Evolutionary conservation across 2,329 filamentous ascomycete species (phyloP), one percentile per base, ranked within the genome.

Genomic region (Talaromyces piceae): DNA sequence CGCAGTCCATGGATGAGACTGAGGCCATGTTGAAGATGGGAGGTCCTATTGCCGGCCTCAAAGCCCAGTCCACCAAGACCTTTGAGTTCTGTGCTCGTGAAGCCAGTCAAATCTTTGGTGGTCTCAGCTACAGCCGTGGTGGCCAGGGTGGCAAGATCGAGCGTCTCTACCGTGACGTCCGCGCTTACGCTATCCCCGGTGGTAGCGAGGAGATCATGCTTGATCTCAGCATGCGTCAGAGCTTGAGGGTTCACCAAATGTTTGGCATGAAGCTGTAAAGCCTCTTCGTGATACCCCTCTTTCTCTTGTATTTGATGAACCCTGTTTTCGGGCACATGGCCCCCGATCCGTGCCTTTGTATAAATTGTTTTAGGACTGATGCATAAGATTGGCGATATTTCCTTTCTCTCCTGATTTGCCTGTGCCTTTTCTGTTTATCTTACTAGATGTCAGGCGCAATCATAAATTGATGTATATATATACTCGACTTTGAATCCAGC

Each of bases 131-230:
- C 75, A 91, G 84, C 54, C 82, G 91, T 41, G 93, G 93, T 51
- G 93, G 93, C 13, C 93, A 97, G 75, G 93, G 93, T 55, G 91
- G 83, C 53, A 96, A 96, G 81, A 82, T 97, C 48, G 93, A 98
- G 81, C 77, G 93, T 54, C 73, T 98, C 62, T 97, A 97, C 72
- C 81, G 93, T 56, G 93, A 98, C 69, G 93, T 97, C 13, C 81
- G 93, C 61, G 93, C 93, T 0, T 97, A 98, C 70, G 91, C 93
- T 56, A 91, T 98, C 60, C 93, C 93, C 3, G 93, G 93, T 63
- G 93, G 93, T 22, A 89, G 84, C 59, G 91, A 98, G 75, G 93
- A 98, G 79, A 98, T 98, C 59, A 98, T 98, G 93, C 76, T 97
- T 59, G 93, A 98, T 70, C 72, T 98, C 64, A 95, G 88, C 73